Conservation (phyloP, 2,329 filamentous ascomycete species). For the Bipolaris victoriae region DNA sequence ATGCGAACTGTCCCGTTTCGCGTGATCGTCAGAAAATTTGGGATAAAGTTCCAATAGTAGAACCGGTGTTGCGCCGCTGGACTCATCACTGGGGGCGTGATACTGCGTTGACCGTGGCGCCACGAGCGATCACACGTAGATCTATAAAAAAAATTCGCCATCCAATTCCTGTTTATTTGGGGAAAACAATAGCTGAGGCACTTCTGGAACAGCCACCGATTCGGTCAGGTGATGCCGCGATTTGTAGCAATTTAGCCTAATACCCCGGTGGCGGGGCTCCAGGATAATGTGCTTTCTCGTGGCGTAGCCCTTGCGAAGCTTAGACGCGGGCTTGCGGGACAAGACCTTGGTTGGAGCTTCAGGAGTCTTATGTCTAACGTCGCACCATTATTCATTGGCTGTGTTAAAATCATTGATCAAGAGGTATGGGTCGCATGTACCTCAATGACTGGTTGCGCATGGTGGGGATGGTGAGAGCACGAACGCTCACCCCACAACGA, state of each 20-base stretch:
- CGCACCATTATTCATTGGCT: slow-evolving; percentile 1
- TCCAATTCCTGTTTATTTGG: not conserved
- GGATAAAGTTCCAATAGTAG: not conserved
- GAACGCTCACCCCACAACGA: not conserved
- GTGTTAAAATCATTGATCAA: not conserved
- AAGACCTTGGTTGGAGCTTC: slow-evolving; percentile 7
- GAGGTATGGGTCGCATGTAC: not conserved
- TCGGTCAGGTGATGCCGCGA: slow-evolving; percentile 14
- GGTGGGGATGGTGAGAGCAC: not conserved
- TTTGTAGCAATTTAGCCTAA: slow-evolving; percentile 19
- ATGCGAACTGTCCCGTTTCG: not conserved
- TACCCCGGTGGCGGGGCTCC: slow-evolving; percentile 14
- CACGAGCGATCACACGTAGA: not conserved
- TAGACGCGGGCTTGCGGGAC: slow-evolving; percentile 11
- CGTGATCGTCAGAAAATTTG: not conserved
- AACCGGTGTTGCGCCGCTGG: not conserved
- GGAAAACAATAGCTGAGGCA: not conserved
- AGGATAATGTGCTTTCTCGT: slow-evolving; percentile 5
- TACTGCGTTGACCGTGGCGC: not conserved
- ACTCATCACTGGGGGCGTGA: not conserved
- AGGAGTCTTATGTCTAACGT: slow-evolving; percentile 4
- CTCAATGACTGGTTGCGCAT: slow-evolving; percentile 3
- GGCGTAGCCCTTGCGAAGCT: slow-evolving; percentile 10
- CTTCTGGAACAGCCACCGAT: slow-evolving; percentile 10
- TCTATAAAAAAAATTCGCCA: slow-evolving; percentile 1